Evolutionary conservation across 2,329 filamentous ascomycete genomes (phyloP).

Genomic region (Exophiala oligosperma): DNA sequence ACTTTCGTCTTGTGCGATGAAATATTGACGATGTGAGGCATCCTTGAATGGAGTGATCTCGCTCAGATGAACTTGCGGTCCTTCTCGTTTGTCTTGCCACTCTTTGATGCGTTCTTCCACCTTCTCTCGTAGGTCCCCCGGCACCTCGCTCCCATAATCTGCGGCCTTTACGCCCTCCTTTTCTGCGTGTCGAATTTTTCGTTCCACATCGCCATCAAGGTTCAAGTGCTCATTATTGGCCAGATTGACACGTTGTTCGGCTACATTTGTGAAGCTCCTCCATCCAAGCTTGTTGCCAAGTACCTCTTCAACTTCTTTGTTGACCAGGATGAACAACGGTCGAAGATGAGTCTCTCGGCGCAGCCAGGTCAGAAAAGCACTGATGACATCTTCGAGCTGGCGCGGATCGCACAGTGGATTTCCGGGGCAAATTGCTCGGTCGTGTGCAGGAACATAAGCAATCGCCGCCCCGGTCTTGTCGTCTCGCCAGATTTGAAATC

Average conservation of each 20-base stretch:
- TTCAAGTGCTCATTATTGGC: conserved; percentile 57
- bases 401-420: conserved; percentile 73
- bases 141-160: conserved; percentile 60
- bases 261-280: conserved; percentile 75
- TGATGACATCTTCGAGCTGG: conserved; percentile 68
- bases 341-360: conserved; percentile 60
- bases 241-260: conserved; percentile 75
- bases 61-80: conserved; percentile 77
- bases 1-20: conserved; percentile 66
- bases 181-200: conserved; percentile 71
- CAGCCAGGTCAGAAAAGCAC: conserved; percentile 66
- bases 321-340: conserved; percentile 76
- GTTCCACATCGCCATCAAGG: conserved; percentile 55
- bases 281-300: conserved; percentile 71
- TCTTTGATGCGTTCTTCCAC: conserved; percentile 67
- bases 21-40: conserved; percentile 71
- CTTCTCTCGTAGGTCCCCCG: conserved; percentile 62
- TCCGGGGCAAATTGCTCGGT: conserved; percentile 74
- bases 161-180: conserved; percentile 74
- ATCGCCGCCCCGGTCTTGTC: conserved; percentile 70
- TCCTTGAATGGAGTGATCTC: conserved; percentile 80
- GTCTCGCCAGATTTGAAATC: conserved; percentile 77
- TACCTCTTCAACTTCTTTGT: conserved; percentile 68
- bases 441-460: conserved; percentile 69
- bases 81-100: conserved; percentile 72